Base-by-base conservation (phyloP, 805 yeast genomes). In the Cyberlindnera maritima region DNA sequence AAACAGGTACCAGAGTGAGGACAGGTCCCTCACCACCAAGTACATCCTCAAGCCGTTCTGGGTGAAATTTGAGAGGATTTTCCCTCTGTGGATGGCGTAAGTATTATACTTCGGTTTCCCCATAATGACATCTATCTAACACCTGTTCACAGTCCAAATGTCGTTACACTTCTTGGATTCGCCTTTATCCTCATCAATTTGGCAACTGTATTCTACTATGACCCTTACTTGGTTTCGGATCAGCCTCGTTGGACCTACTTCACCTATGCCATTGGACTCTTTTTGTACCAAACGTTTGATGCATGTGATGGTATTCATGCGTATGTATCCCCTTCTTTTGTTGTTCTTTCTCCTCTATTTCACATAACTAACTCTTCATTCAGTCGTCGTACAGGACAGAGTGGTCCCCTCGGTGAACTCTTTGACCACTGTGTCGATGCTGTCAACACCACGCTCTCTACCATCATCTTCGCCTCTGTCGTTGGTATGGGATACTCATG, bases 231-330 rank as follows among this genome's bases (percentile, higher is more conserved):
- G 49, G 66, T 79, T 39, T 57, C 72, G 32, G 72, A 70, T 3
- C 72, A 77, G 12, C 97, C 98, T 7, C 64, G 76, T 29, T 88
- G 95, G 96, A 76, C 83, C 15, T 88, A 85, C 62, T 76, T 78
- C 55, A 69, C 83, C 38, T 87, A 88, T 63, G 97, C 95, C 0
- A 61, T 86, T 52, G 92, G 96, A 6, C 68, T 91, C 55, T 90
- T 91, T 62, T 70, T 90, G 76, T 91, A 91, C 65, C 98, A 91
- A 64, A 91, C 97, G 0, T 89, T 91, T 64, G 98, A 91, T 65
- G 96, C 96, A 0, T 87, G 96, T 66, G 98, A 91, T 66, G 98
- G 98, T 4, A 78, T 86, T 53, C 98, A 91, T 65, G 45, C 44
- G 37, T 38, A 34, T 25, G 43, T 46, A 3, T 12, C 7, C 13